Percentiles rank a stretch among this genome's conserved stretches.
phyloP scores from a whole-genome alignment of 352 stramenopile genomes.

The Phytopythium kandeliae region DNA sequence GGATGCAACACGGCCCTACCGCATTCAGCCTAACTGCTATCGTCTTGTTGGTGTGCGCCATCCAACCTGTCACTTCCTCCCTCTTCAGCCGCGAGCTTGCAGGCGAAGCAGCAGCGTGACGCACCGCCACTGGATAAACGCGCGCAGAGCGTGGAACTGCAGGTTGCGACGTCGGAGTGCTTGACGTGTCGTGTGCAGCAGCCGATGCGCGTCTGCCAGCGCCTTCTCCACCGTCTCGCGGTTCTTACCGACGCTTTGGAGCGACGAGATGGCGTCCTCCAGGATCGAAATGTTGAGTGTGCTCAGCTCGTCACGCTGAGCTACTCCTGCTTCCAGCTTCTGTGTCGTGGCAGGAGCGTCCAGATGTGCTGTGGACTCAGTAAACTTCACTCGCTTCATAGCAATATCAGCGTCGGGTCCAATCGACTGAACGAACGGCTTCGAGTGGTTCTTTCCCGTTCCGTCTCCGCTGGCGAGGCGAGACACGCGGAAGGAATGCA shows the following conservation, averaged over 20 bases:
- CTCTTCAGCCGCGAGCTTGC: not conserved
- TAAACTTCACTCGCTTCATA: conserved; percentile 1
- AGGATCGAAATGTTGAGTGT: conserved; percentile 32
- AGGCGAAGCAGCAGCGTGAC: conserved; percentile 11
- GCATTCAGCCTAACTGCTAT: too few species aligned
- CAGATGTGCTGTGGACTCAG: not conserved
- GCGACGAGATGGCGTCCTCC: conserved; percentile 32
- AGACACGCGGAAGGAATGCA: conserved; percentile 26
- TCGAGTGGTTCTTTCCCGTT: not conserved
- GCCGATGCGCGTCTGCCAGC: conserved; percentile 20
- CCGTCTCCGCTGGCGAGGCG: conserved; percentile 2
- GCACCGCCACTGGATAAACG: conserved; percentile 41
- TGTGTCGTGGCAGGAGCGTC: conserved; percentile 5
- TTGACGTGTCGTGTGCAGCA: conserved; percentile 13
- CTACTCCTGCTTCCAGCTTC: conserved; percentile 8
- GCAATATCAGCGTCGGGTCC: not conserved
- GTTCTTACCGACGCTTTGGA: conserved; percentile 32
- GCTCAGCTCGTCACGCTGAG: conserved; percentile 9
- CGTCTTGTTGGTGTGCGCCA: not conserved
- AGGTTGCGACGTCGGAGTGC: conserved; percentile 19
- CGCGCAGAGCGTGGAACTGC: conserved; percentile 31
- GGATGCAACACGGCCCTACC: too few species aligned
- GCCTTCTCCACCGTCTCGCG: conserved; percentile 20
- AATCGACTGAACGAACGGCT: not conserved
- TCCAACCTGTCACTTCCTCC: too few species aligned